Evolutionary conservation across 1,284 basidiomycete species (phyloP).

Genomic region (Tausonia pullulans): DNA sequence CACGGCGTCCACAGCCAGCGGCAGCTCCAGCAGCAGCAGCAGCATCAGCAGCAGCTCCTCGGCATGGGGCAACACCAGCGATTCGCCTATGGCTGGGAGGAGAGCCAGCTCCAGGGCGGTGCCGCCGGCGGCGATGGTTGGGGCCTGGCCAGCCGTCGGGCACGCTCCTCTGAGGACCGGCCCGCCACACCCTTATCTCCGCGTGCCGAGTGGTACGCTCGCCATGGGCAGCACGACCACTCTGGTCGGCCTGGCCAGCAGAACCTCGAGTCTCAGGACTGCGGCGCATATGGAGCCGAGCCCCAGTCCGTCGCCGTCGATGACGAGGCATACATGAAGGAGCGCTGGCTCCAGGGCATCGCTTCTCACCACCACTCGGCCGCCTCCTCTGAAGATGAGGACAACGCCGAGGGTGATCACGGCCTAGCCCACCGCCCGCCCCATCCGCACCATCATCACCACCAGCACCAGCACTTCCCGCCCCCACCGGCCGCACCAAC

Average conservation of each 20-base stretch:
- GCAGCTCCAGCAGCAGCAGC: no score
- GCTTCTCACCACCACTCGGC: neutral
- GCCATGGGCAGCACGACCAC: neutral
- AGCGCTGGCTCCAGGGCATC: conserved; percentile 8
- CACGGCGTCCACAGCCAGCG: no score
- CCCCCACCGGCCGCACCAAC: no score
- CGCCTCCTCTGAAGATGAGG: neutral
- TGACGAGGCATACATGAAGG: conserved; percentile 13
- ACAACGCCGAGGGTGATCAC: no score
- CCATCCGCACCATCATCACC: neutral
- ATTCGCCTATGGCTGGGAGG: neutral
- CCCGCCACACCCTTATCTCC: neutral
- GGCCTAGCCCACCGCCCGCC: no score
- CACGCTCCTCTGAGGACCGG: neutral
- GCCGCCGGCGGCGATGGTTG: neutral
- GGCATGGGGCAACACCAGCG: neutral
- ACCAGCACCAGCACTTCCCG: neutral
- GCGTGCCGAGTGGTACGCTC: neutral
- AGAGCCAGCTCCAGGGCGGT: no score
- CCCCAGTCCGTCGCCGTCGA: neutral
- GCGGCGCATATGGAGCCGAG: neutral
- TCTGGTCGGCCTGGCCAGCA: neutral
- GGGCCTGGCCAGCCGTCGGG: neutral
- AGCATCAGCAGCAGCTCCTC: neutral
- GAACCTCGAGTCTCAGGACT: no score